Evolutionary conservation across 129 eudicot species (phyloP).

Genomic region (Chrysanthemum seticuspe): DNA sequence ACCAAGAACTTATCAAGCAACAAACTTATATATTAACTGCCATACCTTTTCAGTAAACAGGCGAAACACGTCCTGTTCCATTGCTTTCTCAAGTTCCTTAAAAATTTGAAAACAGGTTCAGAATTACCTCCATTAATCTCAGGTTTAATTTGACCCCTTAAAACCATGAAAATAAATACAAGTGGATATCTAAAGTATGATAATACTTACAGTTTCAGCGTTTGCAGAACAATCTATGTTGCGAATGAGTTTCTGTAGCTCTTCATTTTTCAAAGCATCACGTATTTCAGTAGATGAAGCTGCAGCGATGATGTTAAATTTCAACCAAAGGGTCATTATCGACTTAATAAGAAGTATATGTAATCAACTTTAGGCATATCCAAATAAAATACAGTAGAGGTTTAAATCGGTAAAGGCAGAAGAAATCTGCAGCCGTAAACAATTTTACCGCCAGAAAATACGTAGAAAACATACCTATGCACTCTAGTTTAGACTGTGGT

Average conservation of each 20-base stretch:
- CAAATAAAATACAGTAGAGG: background rate
- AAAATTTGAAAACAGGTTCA: background rate
- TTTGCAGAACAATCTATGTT: slow-evolving; percentile 53
- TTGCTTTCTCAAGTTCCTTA: slow-evolving; percentile 78
- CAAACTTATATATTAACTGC: background rate
- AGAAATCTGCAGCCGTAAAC: background rate
- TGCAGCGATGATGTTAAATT: slow-evolving; percentile 28
- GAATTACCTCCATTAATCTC: background rate
- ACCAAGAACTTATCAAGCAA: background rate
- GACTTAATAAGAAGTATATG: background rate
- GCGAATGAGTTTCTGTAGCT: slow-evolving; percentile 63
- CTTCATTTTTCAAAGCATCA: slow-evolving; percentile 64
- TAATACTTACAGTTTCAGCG: slow-evolving; percentile 46
- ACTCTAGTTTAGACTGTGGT: slow-evolving; percentile 54
- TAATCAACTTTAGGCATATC: background rate
- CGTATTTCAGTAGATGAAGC: slow-evolving; percentile 69
- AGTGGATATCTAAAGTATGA: background rate
- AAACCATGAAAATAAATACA: background rate
- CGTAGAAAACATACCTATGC: slow-evolving; percentile 52
- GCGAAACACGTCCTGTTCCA: slow-evolving; percentile 63
- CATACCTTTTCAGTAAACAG: slow-evolving; percentile 71
- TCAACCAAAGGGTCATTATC: slow-evolving; percentile 6
- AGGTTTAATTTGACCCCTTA: background rate
- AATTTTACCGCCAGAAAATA: background rate
- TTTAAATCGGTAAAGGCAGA: background rate